phyloP scores from a whole-genome alignment of 108 stramenopile genomes.

The Cyclotella sp. region DNA sequence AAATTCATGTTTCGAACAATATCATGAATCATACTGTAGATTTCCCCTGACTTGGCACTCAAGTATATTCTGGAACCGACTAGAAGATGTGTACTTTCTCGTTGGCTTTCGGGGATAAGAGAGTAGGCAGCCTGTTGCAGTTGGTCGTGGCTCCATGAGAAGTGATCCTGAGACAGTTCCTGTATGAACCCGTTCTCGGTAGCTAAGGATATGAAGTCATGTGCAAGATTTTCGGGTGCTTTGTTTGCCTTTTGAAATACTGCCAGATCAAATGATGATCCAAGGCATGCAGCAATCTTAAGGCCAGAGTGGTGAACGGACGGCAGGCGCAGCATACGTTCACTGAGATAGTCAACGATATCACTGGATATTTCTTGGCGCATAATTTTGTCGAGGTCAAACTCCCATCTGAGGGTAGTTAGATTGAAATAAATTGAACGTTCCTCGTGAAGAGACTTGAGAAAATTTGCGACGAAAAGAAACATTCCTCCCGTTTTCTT shows the following conservation, averaged over 20 bases:
- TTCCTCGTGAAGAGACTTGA: conserved; percentile 35
- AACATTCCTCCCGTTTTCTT: conserved; percentile 32
- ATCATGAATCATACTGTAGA: conserved; percentile 21
- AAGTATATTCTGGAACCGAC: conserved; percentile 13
- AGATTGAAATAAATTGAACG: conserved; percentile 21
- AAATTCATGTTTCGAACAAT: conserved; percentile 36
- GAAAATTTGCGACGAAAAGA: conserved; percentile 24
- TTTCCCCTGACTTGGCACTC: conserved; percentile 6
- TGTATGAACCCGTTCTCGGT: conserved; percentile 22
- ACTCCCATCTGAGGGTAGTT: conserved; percentile 23
- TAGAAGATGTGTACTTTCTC: conserved; percentile 15
- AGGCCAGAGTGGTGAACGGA: conserved; percentile 12
- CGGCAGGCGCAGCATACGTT: conserved; percentile 12
- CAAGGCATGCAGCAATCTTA: conserved; percentile 44
- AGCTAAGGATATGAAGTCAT: conserved; percentile 13
- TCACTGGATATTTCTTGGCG: conserved; percentile 17
- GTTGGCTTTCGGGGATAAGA: neutral
- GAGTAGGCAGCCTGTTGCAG: conserved; percentile 35
- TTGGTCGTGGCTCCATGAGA: conserved; percentile 25
- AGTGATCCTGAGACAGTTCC: neutral
- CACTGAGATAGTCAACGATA: conserved; percentile 14
- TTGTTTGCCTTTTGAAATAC: conserved; percentile 20
- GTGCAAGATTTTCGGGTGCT: neutral
- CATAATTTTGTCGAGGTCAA: conserved; percentile 17
- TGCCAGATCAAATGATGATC: conserved; percentile 12